phyloP scores from a whole-genome alignment of 1,139 yeast species.

The Pneumocystis jirovecii region DNA sequence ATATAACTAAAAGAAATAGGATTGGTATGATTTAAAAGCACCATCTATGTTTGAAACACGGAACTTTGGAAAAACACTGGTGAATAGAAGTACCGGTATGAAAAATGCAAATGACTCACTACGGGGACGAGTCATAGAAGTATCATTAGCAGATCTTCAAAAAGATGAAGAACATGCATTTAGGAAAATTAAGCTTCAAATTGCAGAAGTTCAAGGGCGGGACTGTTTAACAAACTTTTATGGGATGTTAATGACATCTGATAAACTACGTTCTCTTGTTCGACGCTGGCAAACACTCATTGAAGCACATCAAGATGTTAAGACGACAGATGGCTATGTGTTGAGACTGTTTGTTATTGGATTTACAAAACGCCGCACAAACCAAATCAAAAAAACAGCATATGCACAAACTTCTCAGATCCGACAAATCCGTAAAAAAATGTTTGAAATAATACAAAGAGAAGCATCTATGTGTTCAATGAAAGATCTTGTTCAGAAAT shows the following conservation, averaged over 20 bases:
- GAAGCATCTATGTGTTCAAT: conserved; percentile 73
- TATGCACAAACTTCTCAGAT: conserved; percentile 84
- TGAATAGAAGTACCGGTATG: conserved; percentile 87
- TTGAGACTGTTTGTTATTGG: conserved; percentile 81
- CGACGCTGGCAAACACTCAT: conserved; percentile 90
- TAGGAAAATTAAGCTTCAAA: conserved; percentile 81
- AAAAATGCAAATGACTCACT: conserved; percentile 84
- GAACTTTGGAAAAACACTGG: conserved; percentile 86
- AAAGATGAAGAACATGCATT: conserved; percentile 85
- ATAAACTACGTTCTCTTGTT: conserved; percentile 77
- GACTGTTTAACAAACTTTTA: conserved; percentile 89
- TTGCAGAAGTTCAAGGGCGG: conserved; percentile 87
- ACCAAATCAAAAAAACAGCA: conserved; percentile 81
- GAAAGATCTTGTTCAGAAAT: conserved; percentile 76
- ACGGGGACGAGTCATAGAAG: conserved; percentile 82
- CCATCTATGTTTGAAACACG: conserved; percentile 90
- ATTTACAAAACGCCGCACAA: conserved; percentile 80
- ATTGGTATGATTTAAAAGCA: conserved; percentile 84
- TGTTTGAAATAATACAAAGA: conserved; percentile 71
- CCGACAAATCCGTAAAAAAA: conserved; percentile 76
- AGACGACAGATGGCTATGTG: conserved; percentile 83
- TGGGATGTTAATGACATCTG: conserved; percentile 84
- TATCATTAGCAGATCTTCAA: conserved; percentile 77
- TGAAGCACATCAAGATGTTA: conserved; percentile 82
- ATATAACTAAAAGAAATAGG: neutral